phyloP scores from a whole-genome alignment of 768 basidiomycete genomes.

The Clavaria fumosa region DNA sequence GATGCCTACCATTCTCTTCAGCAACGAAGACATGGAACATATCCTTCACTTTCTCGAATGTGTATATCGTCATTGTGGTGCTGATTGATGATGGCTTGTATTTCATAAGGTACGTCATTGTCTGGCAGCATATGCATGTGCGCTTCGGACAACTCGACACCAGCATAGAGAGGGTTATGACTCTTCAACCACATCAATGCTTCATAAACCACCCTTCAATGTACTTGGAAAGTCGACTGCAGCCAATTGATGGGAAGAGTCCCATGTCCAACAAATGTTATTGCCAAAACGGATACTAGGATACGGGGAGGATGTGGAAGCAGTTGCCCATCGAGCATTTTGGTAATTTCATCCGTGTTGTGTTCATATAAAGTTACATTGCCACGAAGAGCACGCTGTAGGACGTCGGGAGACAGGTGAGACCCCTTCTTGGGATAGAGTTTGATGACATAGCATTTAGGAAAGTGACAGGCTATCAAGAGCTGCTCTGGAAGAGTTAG shows the following conservation, averaged over 20 bases:
- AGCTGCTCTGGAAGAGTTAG: conserved; percentile 19
- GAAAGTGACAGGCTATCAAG: conserved; percentile 16
- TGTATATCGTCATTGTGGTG: conserved; percentile 5
- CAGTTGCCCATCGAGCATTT: not conserved
- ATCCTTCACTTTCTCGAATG: conserved; percentile 8
- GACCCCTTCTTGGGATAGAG: conserved; percentile 14
- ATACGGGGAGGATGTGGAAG: conserved; percentile 7
- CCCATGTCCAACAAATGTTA: conserved; percentile 12
- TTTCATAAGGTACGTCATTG: conserved; percentile 9
- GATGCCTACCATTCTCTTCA: not conserved
- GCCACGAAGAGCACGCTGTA: conserved; percentile 10
- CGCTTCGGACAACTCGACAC: conserved; percentile 12
- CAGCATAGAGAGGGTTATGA: conserved; percentile 17
- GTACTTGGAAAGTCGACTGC: conserved; percentile 7
- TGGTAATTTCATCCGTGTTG: not conserved
- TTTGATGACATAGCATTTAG: conserved; percentile 16
- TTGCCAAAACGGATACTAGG: conserved; percentile 8
- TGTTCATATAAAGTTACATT: not conserved
- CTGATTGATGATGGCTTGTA: conserved; percentile 1
- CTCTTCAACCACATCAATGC: conserved; percentile 18
- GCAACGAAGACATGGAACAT: conserved; percentile 8
- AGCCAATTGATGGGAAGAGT: not conserved
- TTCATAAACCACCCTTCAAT: conserved; percentile 9
- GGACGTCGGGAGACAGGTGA: not conserved
- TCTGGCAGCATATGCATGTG: conserved; percentile 7